A percentile compares a stretch with the other conserved stretches of the same genome.
These are phyloP conservation scores for Lachancea fermentati DNA, from an alignment of 805 yeast genomes.

Conservation along the genomic window DNA sequence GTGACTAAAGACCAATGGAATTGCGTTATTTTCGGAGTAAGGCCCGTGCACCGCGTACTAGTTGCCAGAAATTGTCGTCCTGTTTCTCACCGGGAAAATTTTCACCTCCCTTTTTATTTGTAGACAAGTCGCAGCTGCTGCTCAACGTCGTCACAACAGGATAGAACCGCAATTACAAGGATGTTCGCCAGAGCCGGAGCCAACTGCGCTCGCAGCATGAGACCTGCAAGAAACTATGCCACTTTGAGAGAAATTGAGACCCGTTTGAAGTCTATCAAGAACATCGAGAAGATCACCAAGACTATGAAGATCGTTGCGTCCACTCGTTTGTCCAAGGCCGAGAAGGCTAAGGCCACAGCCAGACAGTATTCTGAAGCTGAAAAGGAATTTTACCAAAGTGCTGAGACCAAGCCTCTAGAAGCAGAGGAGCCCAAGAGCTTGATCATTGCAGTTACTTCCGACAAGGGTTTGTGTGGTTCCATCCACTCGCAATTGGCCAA, in stretches of 20 bases:
- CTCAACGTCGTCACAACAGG: not conserved
- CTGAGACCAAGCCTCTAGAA: slow-evolving; percentile 65
- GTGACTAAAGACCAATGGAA: slow-evolving; percentile 3
- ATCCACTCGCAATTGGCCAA: slow-evolving; percentile 94
- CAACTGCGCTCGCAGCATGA: slow-evolving; percentile 26
- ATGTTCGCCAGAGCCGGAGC: slow-evolving; percentile 30
- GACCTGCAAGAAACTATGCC: slow-evolving; percentile 73
- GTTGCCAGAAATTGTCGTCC: not conserved
- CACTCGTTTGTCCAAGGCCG: slow-evolving; percentile 92
- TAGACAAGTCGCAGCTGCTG: no score
- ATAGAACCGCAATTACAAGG: not conserved
- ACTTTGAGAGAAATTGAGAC: slow-evolving; percentile 97
- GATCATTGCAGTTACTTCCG: slow-evolving; percentile 85
- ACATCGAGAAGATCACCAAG: slow-evolving; percentile 98
- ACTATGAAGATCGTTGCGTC: slow-evolving; percentile 99
- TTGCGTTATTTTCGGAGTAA: not conserved
- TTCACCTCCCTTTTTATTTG: not conserved
- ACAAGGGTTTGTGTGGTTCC: slow-evolving; percentile 98
- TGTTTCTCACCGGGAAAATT: not conserved
- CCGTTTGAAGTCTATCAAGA: slow-evolving; percentile 96
- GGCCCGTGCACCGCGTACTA: slow-evolving; percentile 1
- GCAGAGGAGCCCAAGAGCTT: slow-evolving; percentile 56
- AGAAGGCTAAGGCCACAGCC: slow-evolving; percentile 85
- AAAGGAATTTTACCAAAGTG: slow-evolving; percentile 67
- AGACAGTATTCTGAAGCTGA: slow-evolving; percentile 81